phyloP scores from a whole-genome alignment of 2,329 filamentous ascomycete genomes.

The Xylariaceae sp. region DNA sequence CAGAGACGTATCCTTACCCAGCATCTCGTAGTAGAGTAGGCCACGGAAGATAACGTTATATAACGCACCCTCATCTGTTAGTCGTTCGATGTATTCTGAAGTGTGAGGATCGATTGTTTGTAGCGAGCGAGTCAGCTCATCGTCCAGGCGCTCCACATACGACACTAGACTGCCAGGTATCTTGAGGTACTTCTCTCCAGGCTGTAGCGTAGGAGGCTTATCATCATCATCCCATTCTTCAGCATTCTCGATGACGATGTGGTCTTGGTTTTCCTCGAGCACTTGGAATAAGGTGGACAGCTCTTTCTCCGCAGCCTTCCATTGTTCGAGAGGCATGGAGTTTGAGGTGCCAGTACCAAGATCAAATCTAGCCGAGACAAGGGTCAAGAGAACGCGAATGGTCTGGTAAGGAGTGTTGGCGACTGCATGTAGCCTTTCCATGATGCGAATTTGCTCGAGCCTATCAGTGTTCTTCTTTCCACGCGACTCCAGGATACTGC shows the following conservation, averaged over 20 bases:
- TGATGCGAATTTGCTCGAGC: slow-evolving; percentile 90
- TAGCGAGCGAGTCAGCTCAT: slow-evolving; percentile 95
- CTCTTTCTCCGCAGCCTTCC: slow-evolving; percentile 93
- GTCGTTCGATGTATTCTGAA: slow-evolving; percentile 94
- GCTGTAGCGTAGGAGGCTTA: slow-evolving; percentile 77
- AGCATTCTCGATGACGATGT: slow-evolving; percentile 86
- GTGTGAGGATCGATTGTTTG: slow-evolving; percentile 98
- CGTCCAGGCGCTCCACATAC: slow-evolving; percentile 91
- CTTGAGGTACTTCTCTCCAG: slow-evolving; percentile 82
- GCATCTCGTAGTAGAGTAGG: slow-evolving; percentile 84
- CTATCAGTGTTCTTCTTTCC: slow-evolving; percentile 99
- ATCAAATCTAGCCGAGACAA: slow-evolving; percentile 95
- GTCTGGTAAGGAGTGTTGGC: slow-evolving; percentile 90
- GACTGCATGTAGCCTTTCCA: slow-evolving; percentile 95
- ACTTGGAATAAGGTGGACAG: slow-evolving; percentile 77
- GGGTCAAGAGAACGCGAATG: slow-evolving; percentile 87
- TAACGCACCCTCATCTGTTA: slow-evolving; percentile 86
- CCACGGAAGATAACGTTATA: slow-evolving; percentile 93
- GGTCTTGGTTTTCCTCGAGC: slow-evolving; percentile 78
- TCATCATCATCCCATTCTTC: slow-evolving; percentile 99
- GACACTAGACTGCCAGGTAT: slow-evolving; percentile 94
- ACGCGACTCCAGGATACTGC: slow-evolving; percentile 90
- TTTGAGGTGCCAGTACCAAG: slow-evolving; percentile 76
- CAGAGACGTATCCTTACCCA: slow-evolving; percentile 72
- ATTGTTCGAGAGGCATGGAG: slow-evolving; percentile 94